A percentile compares a stretch with the other conserved stretches of the same genome.
Evolutionary conservation across 192 early-diverging fungal genomes (phyloP).

Genomic region (Backusella tarrabulga): DNA sequence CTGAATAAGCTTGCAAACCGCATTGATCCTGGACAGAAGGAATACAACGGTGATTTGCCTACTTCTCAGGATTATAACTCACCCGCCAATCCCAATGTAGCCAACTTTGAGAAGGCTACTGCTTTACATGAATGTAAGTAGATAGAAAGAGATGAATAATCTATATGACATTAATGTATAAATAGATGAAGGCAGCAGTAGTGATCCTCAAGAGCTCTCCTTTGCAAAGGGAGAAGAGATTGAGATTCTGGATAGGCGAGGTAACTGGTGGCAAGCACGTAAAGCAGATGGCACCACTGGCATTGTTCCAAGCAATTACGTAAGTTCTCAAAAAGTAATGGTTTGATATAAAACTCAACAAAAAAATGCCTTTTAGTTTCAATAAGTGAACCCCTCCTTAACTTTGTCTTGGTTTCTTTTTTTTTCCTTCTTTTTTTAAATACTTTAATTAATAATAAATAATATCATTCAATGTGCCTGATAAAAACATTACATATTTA

Average conservation of each 20-base stretch:
- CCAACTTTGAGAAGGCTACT: neutral
- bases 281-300: constrained; percentile 76
- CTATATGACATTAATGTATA: neutral
- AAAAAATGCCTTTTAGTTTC: neutral
- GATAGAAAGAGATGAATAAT: neutral
- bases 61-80: neutral
- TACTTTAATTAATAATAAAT: neutral
- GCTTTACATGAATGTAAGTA: constrained; percentile 6
- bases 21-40: neutral
- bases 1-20: neutral
- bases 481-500: neutral
- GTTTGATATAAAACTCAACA: neutral
- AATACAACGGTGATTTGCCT: neutral
- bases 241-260: constrained; percentile 86
- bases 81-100: neutral
- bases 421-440: neutral
- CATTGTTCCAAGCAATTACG: constrained; percentile 90
- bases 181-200: constrained; percentile 78
- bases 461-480: neutral
- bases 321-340: constrained; percentile 1
- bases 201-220: constrained; percentile 87
- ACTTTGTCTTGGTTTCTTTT: neutral
- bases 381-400: neutral
- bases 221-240: constrained; percentile 87
- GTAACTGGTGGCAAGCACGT: constrained; percentile 97